A percentile compares a stretch with the other conserved stretches of the same genome.
phyloP scores from a whole-genome alignment of 306 rosid species.

The Spatholobus suberectus region DNA sequence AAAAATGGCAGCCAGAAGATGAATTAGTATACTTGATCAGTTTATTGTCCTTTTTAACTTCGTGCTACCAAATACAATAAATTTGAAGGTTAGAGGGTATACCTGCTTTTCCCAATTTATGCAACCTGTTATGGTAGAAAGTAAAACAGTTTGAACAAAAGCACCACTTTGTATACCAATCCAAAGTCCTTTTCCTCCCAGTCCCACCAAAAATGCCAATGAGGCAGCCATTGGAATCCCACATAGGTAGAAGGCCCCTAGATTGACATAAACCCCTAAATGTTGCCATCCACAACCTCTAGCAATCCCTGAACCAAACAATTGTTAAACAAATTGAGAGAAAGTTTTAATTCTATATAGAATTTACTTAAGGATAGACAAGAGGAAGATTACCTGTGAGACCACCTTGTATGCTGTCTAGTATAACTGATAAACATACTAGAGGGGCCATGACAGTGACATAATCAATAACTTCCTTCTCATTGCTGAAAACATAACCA shows the following conservation, averaged over 20 bases:
- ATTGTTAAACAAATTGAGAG: neutral
- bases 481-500: conserved; percentile 72
- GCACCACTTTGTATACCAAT: conserved; percentile 72
- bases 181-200: conserved; percentile 78
- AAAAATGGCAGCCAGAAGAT: neutral
- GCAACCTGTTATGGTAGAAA: conserved; percentile 52
- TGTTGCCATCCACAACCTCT: conserved; percentile 90
- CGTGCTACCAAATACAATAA: conserved; percentile 8
- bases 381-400: conserved; percentile 57
- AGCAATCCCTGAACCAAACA: conserved; percentile 56
- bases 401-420: conserved; percentile 71
- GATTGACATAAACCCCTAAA: conserved; percentile 68
- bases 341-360: neutral
- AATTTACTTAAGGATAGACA: neutral
- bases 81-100: conserved; percentile 2
- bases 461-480: conserved; percentile 70
- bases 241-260: conserved; percentile 77
- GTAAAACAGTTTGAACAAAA: conserved; percentile 55
- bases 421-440: conserved; percentile 52
- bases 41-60: neutral
- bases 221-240: conserved; percentile 70
- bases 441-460: conserved; percentile 75
- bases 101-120: conserved; percentile 74
- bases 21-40: neutral
- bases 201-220: conserved; percentile 58